phyloP scores from a whole-genome alignment of 73 alveolate genomes.

The Durusdinium trenchii region DNA sequence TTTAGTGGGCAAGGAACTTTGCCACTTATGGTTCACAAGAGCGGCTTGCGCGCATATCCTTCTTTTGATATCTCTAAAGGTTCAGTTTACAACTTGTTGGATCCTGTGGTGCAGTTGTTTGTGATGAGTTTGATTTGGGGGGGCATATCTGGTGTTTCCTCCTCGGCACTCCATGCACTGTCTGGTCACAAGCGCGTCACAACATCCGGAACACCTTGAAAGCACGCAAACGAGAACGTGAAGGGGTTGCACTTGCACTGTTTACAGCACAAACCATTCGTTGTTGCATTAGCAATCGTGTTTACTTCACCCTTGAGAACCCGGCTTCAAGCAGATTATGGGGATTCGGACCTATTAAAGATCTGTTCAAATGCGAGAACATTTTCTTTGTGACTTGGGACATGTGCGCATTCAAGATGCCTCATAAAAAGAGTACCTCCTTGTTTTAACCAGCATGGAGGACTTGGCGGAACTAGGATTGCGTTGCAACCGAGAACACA shows the following conservation, averaged over 20 bases:
- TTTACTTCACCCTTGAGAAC: constrained; percentile 3
- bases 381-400: neutral
- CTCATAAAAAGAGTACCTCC: neutral
- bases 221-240: neutral
- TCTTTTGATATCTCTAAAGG: neutral
- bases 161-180: constrained; percentile 49
- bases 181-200: constrained; percentile 30
- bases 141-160: neutral
- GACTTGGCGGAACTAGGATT: neutral
- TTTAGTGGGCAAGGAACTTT: constrained; percentile 1
- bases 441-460: neutral
- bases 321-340: neutral
- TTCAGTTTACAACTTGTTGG: neutral
- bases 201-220: neutral
- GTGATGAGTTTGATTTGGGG: neutral
- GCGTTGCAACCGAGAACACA: neutral
- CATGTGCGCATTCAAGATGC: neutral
- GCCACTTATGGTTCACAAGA: neutral
- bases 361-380: neutral
- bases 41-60: neutral
- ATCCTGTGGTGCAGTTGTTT: neutral
- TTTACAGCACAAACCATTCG: neutral
- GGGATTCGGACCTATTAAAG: constrained; percentile 36
- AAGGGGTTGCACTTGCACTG: neutral
- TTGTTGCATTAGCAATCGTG: neutral